Base-by-base conservation (phyloP, 1,284 basidiomycete species). In the Salmacisia buchloeana region DNA sequence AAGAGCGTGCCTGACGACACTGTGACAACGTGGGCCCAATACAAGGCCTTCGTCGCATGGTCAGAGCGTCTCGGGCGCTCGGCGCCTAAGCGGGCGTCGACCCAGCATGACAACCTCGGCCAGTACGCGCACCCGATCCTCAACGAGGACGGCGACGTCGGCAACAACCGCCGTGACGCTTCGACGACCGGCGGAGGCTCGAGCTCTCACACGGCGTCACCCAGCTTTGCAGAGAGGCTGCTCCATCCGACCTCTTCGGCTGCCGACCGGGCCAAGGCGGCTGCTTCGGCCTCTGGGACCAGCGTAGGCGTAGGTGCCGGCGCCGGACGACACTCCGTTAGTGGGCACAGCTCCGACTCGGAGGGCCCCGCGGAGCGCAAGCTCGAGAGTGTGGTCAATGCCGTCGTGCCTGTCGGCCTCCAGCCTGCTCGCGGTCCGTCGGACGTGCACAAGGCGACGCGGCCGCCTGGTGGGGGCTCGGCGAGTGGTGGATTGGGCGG, bases 1-100 rank as follows among this genome's bases (percentile, higher is more conserved):
- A 74, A 73, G 45, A 73, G 73, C 41, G 71, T 77, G 6, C 77
- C 77, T 2, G 77, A 79, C 62, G 75, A 79, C 60, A 73, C 68
- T 41, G 71, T 78, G 12, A 75, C 68, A 45, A 78, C 76, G 13
- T 79, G 77, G 77, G 65, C 67, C 18, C 74, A 75, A 58, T 79
- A 77, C 67, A 79, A 78, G 65, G 65, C 65, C 5, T 77, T 70
- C 34, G 59, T 54, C 13, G 64, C 68, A 0, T 78, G 75, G 75
- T 43, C 64, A 18, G 69, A 73, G 52, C 64, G 75, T 0, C 49
- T 77, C 34, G 67, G 66, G 1, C 59, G 65, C 1, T 70, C 69
- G 21, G 49, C 49, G 6, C 49, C 49, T n/a, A 54, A 54, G 49
- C 27, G 49, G 34, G 49, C 49, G 6, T 54, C 49, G 27, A 18